Conservation (phyloP, 1,284 basidiomycete genomes). For the Ustilago bromivora region DNA sequence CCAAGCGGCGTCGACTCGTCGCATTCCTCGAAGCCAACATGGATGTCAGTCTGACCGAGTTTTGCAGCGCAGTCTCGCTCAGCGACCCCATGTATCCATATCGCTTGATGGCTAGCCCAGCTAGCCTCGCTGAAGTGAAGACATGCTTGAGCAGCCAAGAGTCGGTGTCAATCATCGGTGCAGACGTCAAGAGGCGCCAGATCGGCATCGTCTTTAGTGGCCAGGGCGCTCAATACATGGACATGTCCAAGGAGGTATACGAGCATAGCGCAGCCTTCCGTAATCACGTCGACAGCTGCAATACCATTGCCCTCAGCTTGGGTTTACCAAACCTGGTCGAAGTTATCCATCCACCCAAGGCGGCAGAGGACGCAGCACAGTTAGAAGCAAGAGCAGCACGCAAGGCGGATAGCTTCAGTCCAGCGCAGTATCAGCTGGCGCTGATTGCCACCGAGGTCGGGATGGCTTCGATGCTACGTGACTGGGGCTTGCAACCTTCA, state of each 20-base stretch:
- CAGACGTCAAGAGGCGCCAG: not conserved
- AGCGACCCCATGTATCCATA: slow-evolving; percentile 38
- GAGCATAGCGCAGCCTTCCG: slow-evolving; percentile 33
- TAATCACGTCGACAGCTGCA: slow-evolving; percentile 33
- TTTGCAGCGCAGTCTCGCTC: slow-evolving; percentile 46
- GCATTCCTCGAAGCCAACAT: slow-evolving; percentile 30
- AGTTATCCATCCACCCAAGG: slow-evolving; percentile 31
- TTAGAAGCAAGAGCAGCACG: not conserved
- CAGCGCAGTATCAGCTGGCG: slow-evolving; percentile 48
- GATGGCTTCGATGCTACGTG: slow-evolving; percentile 28
- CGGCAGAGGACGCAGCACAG: too few species aligned
- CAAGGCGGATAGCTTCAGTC: slow-evolving; percentile 36
- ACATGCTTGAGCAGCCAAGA: slow-evolving; percentile 41
- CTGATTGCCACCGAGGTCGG: slow-evolving; percentile 42
- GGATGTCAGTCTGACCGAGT: slow-evolving; percentile 27
- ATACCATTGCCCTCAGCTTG: slow-evolving; percentile 26
- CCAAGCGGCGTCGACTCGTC: slow-evolving; percentile 33
- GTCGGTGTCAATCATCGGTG: slow-evolving; percentile 14
- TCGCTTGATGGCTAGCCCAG: slow-evolving; percentile 30
- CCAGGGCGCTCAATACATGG: slow-evolving; percentile 51
- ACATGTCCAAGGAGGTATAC: slow-evolving; percentile 49
- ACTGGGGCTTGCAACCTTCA: slow-evolving; percentile 40
- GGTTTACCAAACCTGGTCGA: slow-evolving; percentile 30
- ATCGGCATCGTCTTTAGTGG: slow-evolving; percentile 50
- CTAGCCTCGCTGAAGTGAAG: slow-evolving; percentile 22